Percentiles rank a stretch among this genome's conserved stretches.
phyloP scores from a whole-genome alignment of 2,329 filamentous ascomycete species.

The Passalora sequoiae region DNA sequence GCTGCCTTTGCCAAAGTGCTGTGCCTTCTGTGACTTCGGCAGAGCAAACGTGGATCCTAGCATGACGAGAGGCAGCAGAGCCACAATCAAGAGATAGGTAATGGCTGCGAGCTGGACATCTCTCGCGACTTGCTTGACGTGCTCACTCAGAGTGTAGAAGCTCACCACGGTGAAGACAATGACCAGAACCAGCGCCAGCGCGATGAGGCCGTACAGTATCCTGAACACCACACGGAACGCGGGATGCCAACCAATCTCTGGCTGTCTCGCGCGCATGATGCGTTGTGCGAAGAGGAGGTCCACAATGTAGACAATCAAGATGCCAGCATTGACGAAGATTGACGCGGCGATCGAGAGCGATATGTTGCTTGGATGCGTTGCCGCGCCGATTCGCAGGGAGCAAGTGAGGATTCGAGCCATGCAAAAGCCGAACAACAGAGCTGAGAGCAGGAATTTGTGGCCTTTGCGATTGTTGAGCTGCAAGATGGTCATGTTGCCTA shows the following conservation, averaged over 20 bases:
- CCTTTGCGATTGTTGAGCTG: conserved; percentile 35
- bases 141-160: conserved; percentile 27
- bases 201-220: conserved; percentile 12
- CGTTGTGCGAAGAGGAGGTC: conserved; percentile 29
- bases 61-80: conserved; percentile 22
- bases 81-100: conserved; percentile 25
- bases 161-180: conserved; percentile 28
- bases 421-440: conserved; percentile 41
- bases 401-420: conserved; percentile 41
- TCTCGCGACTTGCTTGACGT: conserved; percentile 12
- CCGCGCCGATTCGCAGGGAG: conserved; percentile 33
- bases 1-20: conserved; percentile 20
- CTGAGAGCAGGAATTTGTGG: conserved; percentile 41
- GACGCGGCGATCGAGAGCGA: conserved; percentile 28
- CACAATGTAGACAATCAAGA: conserved; percentile 31
- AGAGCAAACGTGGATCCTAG: conserved; percentile 17
- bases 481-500: conserved; percentile 40
- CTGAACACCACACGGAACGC: conserved; percentile 12
- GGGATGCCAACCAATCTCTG: conserved; percentile 28
- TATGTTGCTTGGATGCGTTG: conserved; percentile 27
- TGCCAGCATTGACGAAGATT: conserved; percentile 31
- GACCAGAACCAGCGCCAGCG: conserved; percentile 22
- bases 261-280: conserved; percentile 27
- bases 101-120: conserved; percentile 22
- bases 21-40: conserved; percentile 10